Evolutionary conservation across 176 grass and related monocot species (phyloP).

Genomic region (Echinochloa phyllopogon): DNA sequence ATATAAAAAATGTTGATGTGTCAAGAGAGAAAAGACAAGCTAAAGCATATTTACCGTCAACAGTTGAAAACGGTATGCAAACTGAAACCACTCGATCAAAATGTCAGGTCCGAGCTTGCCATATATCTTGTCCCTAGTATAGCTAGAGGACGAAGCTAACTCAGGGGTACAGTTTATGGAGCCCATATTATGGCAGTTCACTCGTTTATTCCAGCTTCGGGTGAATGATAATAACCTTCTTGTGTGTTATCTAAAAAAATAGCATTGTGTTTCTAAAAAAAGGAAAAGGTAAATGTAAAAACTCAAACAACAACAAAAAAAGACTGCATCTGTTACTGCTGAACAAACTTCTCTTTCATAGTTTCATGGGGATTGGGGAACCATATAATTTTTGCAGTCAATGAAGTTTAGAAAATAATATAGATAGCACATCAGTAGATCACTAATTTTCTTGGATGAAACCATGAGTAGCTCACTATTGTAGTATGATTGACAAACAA

Average conservation of each 20-base stretch:
- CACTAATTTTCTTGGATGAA: background rate
- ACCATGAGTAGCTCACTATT: background rate
- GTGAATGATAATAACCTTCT: background rate
- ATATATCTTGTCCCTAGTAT: slow-evolving; percentile 17
- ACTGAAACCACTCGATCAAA: background rate
- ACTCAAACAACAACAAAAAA: background rate
- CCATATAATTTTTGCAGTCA: background rate
- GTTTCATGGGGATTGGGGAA: no score
- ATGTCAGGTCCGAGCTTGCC: slow-evolving; percentile 17
- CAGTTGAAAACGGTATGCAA: slow-evolving; percentile 23
- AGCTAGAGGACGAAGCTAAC: background rate
- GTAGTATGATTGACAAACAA: background rate
- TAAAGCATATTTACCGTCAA: slow-evolving; percentile 10
- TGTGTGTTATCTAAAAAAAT: background rate
- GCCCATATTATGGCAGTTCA: background rate
- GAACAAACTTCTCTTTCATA: background rate
- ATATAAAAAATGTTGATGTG: slow-evolving; percentile 1
- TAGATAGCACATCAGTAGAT: background rate
- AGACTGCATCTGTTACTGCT: background rate
- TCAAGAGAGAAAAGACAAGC: background rate
- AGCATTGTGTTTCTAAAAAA: background rate
- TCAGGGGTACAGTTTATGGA: slow-evolving; percentile 5
- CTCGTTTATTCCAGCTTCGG: background rate
- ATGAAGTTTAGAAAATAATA: background rate
- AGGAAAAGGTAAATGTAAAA: background rate